Conservation (phyloP, 2,329 filamentous ascomycete species). For the Talaromyces sp. region DNA sequence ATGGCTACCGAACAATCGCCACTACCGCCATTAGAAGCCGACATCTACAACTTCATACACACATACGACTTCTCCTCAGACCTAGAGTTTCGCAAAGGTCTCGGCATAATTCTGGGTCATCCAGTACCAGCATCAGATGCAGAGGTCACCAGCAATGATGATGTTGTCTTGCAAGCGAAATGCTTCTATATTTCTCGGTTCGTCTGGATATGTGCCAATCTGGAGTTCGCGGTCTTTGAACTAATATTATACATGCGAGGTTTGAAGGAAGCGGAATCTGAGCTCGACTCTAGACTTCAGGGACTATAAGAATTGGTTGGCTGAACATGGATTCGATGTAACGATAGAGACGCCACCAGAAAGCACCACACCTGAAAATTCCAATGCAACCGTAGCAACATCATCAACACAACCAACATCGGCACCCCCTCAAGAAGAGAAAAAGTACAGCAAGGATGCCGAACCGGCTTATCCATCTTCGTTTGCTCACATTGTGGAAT, state of each 20-base stretch:
- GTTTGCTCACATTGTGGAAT: constrained; percentile 80
- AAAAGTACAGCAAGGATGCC: constrained; percentile 40
- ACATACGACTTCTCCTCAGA: constrained; percentile 43
- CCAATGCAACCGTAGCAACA: constrained; percentile 8
- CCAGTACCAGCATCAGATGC: constrained; percentile 37
- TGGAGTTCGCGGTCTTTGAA: not conserved
- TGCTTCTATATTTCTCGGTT: constrained; percentile 50
- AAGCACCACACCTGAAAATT: not conserved
- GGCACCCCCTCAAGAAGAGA: constrained; percentile 2
- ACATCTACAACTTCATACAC: constrained; percentile 33
- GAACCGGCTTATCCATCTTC: constrained; percentile 70
- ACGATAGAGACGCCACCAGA: not conserved
- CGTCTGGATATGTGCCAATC: constrained; percentile 2
- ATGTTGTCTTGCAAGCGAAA: constrained; percentile 45
- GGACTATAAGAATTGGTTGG: constrained; percentile 64
- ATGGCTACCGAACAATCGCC: constrained; percentile 6
- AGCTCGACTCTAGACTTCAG: constrained; percentile 58
- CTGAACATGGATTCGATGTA: not conserved
- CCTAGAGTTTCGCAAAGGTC: constrained; percentile 46
- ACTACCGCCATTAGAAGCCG: not conserved
- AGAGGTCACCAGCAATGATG: constrained; percentile 39
- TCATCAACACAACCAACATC: constrained; percentile 9
- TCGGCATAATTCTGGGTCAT: constrained; percentile 47
- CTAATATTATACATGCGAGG: not conserved
- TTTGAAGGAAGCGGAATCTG: constrained; percentile 37